Percentiles rank a stretch among this genome's conserved stretches.
Conservation (phyloP, 2,329 filamentous ascomycete species). For the Pseudopyrenochaeta lycopersici region DNA sequence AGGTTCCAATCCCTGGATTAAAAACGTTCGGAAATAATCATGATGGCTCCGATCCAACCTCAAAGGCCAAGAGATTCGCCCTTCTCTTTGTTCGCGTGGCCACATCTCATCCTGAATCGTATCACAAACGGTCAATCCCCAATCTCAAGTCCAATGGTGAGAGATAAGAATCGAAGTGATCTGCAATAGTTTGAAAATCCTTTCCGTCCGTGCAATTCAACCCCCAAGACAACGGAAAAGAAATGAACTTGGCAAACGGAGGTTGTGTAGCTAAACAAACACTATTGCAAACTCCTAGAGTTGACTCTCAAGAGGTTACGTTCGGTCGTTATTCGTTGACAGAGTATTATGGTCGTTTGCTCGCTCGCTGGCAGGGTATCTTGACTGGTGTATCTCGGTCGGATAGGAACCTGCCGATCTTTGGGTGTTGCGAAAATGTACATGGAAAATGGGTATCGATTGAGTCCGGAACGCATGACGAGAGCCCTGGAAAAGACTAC, state of each 20-base stretch:
- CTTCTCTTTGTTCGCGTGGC: too few species aligned
- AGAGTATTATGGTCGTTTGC: not conserved
- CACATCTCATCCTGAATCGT: too few species aligned
- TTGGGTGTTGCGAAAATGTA: not conserved
- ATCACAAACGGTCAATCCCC: too few species aligned
- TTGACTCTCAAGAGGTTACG: not conserved
- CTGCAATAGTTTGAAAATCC: too few species aligned
- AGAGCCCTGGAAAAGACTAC: not conserved
- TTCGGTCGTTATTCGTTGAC: not conserved
- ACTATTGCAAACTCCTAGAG: not conserved
- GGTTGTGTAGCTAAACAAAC: not conserved
- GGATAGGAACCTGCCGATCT: not conserved
- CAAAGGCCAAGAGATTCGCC: not conserved
- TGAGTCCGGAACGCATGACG: not conserved
- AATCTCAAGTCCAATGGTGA: too few species aligned
- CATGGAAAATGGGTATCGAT: constrained; percentile 2
- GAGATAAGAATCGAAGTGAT: too few species aligned
- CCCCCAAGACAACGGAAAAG: not conserved
- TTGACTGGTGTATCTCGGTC: not conserved
- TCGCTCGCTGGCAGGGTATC: not conserved
- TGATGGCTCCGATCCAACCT: not conserved
- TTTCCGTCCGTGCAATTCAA: not conserved
- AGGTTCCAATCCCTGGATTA: not conserved
- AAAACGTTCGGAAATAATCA: not conserved
- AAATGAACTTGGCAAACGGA: not conserved